Conservation (phyloP, 257 asterid genomes). For the Nicotiana tomentosiformis region DNA sequence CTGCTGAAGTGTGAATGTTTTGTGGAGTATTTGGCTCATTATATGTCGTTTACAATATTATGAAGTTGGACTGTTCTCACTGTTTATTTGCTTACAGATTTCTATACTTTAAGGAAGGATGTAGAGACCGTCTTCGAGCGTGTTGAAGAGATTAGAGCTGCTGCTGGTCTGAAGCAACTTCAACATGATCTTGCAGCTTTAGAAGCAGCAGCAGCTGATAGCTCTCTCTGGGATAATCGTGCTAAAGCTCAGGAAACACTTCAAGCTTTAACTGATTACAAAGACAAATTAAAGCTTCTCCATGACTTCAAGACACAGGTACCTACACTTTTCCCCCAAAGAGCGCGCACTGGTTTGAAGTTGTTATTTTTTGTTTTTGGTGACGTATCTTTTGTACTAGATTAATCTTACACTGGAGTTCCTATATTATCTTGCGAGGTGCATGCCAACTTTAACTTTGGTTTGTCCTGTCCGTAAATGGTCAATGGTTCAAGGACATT, state of each 20-base stretch:
- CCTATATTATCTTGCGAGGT: not conserved
- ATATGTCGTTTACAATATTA: not conserved
- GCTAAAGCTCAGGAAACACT: constrained; percentile 89
- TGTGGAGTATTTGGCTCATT: not conserved
- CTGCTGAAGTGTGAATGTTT: not conserved
- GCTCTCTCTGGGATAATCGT: constrained; percentile 92
- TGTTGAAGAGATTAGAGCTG: constrained; percentile 70
- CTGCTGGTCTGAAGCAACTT: constrained; percentile 73
- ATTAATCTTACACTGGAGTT: not conserved
- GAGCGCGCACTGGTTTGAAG: not conserved
- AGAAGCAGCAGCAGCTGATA: constrained; percentile 80
- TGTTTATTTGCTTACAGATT: constrained; percentile 48
- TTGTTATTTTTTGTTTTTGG: not conserved
- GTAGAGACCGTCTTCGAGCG: constrained; percentile 61
- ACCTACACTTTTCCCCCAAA: constrained; percentile 8
- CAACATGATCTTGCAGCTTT: constrained; percentile 55
- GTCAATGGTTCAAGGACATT: not conserved
- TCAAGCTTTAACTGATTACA: constrained; percentile 80
- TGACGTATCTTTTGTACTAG: not conserved
- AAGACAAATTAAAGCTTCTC: constrained; percentile 82
- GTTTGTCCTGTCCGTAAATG: not conserved
- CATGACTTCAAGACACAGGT: constrained; percentile 87
- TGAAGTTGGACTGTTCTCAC: not conserved
- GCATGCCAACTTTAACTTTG: not conserved
- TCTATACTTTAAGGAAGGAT: constrained; percentile 76